Evolutionary conservation across 202 grass and related monocot species (phyloP), one percentile per base, ranked within the genome.

Genomic region (Schoenoplectus tabernaemontani): DNA sequence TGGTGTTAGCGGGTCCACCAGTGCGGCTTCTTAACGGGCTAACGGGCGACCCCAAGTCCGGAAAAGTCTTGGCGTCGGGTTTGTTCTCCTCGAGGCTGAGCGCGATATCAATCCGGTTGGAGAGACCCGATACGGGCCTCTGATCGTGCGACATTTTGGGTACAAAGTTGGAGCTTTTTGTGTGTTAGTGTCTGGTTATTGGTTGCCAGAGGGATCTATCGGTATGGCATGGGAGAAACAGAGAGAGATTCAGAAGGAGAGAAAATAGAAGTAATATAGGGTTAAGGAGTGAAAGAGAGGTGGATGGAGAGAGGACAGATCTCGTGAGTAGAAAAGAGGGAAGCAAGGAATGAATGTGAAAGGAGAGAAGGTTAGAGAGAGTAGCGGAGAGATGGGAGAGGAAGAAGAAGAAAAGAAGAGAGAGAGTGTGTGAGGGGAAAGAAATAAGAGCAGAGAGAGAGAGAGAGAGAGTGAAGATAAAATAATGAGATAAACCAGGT

Each of bases 1-100:
- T 93, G 61, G 86, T 83, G 61, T 82, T 63, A 28, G 85, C 43
- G 57, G 64, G 60, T n/a, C 12, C 63, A 0, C 22, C 28, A 48
- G 83, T 80, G 50, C 86, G 81, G 57, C 36, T 75, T 32, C 78
- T 64, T 47, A 97, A 81, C 34, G 93, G 93, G 17, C 90, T 93
- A 59, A 97, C 91, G 43, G 93, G 93, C 72, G 93, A 97, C 46
- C 93, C 93, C 23, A 97, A 84, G 82, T 93, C 87, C 53, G 87
- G 90, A 68, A 93, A 91, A 15, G 58, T 83, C 83, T 91, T 91
- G 66, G 88, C 76, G 62, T 97, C 93, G 24, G 93, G 89, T 84
- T 97, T 97, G 88, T 97, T 88, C 39, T 69, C 77, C 10, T 86
- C 88, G 13, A 82, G 81, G 38, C 83, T 80, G 76, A 87, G 82